Base-by-base conservation (phyloP, 768 basidiomycete species). In the Chalciporus pseudorubinellus region DNA sequence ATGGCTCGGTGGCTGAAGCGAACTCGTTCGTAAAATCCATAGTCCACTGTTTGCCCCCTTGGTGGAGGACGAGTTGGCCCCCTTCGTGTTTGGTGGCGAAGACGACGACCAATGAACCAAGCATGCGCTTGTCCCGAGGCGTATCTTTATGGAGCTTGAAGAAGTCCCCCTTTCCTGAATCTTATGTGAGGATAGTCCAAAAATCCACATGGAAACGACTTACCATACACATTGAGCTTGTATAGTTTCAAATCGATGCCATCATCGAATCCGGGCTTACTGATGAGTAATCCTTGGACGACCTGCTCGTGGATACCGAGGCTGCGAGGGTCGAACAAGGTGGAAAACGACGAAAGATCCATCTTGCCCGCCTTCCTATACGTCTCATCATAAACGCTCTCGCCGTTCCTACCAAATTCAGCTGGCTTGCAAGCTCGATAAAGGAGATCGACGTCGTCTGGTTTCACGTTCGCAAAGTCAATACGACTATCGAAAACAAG, bases 91-190 rank as follows among this genome's bases (percentile, higher is more conserved):
- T 19, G 1, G 74, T 74, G 14, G 80, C 80, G 44, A 79, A 71
- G n/a, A 77, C 70, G 29, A 81, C 55, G 1, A 81, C 74, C 9
- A 84, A 70, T 1, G 80, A 80, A 1, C 76, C 80, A 33, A 83
- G 75, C 73, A 81, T 80, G 22, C 58, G 56, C 8, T 68, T 64
- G 8, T 64, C 57, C 4, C 73, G 72, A 3, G 76, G 77, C 0
- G 79, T 79, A 20, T 58, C 56, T 14, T 53, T 44, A 39, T 58
- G 51, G 1, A 47, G 44, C 36, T 54, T 58, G 49, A 48, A 54
- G 14, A 50, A 58, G 19, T 51, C 49, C 0, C 48, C 56, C 28
- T 36, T 9, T 11, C 51, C 57, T 57, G 12, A 21, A 28, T 28
- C 26, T 28, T 9, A 5, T 5, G 26, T 28, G 26, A 28, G 26